These are phyloP conservation scores for Fusarium nisikadoi DNA, from an alignment of 2,329 filamentous ascomycete species.

Conservation along the genomic window DNA sequence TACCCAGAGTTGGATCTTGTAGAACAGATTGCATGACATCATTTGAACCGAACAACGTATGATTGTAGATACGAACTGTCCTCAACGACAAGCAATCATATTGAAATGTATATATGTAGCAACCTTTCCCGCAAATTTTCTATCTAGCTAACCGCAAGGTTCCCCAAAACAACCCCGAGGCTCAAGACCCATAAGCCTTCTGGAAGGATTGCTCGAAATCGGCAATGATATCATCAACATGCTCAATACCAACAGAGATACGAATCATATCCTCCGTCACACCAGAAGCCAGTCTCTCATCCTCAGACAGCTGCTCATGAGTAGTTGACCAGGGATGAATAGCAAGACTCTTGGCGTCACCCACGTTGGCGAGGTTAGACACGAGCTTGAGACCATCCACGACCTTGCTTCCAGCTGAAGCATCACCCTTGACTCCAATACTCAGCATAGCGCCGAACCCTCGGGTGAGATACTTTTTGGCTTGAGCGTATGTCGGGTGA, in stretches of 20 bases:
- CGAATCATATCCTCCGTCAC: conserved; percentile 92
- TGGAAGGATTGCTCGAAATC: conserved; percentile 94
- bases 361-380: conserved; percentile 95
- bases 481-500: conserved; percentile 78
- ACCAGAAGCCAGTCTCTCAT: conserved; percentile 83
- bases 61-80: too few relatives aligned
- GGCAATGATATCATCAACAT: conserved; percentile 96
- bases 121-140: neutral
- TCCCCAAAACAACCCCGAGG: neutral
- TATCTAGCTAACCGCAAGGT: neutral
- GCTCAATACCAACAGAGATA: conserved; percentile 94
- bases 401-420: conserved; percentile 77
- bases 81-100: neutral
- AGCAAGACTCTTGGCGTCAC: conserved; percentile 92
- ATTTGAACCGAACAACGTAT: fast-evolving
- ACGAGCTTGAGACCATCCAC: conserved; percentile 96
- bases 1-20: neutral
- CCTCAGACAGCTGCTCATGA: conserved; percentile 89
- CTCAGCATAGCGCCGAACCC: conserved; percentile 92
- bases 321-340: conserved; percentile 97
- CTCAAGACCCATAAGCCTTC: conserved; percentile 7
- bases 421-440: conserved; percentile 92
- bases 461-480: conserved; percentile 86
- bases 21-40: neutral
- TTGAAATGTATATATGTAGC: neutral